These are phyloP conservation scores for Colletotrichum lini DNA, from an alignment of 2,329 filamentous ascomycete genomes.

Conservation along the genomic window DNA sequence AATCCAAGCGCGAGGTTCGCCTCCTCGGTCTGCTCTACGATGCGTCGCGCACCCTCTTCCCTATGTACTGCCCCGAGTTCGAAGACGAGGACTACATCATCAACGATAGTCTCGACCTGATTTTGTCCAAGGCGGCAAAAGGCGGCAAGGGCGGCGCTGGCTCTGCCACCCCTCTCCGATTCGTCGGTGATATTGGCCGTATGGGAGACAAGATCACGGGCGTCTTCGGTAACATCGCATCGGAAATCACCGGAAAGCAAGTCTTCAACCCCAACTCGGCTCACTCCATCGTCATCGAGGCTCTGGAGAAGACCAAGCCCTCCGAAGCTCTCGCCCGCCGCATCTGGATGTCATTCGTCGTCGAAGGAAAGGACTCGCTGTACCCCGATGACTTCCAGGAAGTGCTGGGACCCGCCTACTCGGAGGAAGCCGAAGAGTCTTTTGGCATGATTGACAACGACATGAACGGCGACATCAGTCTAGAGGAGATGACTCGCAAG, in stretches of 20 bases:
- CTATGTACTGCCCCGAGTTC: slow-evolving; percentile 93
- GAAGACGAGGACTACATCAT: slow-evolving; percentile 93
- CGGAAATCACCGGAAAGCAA: slow-evolving; percentile 95
- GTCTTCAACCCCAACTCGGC: slow-evolving; percentile 94
- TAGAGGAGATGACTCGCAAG: slow-evolving; percentile 95
- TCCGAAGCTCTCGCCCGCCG: slow-evolving; percentile 94
- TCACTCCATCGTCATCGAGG: slow-evolving; percentile 90
- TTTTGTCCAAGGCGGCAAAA: slow-evolving; percentile 67
- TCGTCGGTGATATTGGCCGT: slow-evolving; percentile 84
- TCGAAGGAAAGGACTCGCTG: slow-evolving; percentile 87
- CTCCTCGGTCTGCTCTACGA: slow-evolving; percentile 91
- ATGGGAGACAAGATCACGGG: slow-evolving; percentile 95
- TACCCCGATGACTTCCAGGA: slow-evolving; percentile 87
- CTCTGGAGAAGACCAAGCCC: slow-evolving; percentile 85
- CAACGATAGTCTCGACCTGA: slow-evolving; percentile 83
- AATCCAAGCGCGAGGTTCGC: slow-evolving; percentile 88
- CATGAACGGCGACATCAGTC: slow-evolving; percentile 91
- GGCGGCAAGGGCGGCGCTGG: slow-evolving; percentile 66
- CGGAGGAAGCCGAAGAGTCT: slow-evolving; percentile 86
- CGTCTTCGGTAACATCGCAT: slow-evolving; percentile 92
- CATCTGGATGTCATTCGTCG: slow-evolving; percentile 98
- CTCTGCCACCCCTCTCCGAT: slow-evolving; percentile 81
- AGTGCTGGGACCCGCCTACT: slow-evolving; percentile 83
- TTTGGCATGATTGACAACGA: slow-evolving; percentile 88
- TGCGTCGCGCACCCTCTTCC: slow-evolving; percentile 89